phyloP scores from a whole-genome alignment of 2,329 filamentous ascomycete species.

The Colletotrichum truncatum region DNA sequence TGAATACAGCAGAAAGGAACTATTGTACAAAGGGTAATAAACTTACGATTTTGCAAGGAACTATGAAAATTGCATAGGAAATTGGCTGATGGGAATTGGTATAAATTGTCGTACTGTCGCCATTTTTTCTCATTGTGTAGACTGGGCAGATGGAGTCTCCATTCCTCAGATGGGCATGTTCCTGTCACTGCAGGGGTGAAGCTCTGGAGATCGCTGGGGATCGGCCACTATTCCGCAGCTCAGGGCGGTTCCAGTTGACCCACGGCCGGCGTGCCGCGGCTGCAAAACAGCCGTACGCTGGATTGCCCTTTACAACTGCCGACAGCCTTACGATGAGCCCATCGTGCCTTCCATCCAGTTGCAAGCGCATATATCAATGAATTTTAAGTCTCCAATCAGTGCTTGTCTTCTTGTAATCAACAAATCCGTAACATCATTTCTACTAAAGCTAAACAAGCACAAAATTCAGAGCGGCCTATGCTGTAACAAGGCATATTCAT shows the following conservation, averaged over 20 bases:
- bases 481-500: neutral
- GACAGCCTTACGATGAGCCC: neutral
- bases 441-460: too few species aligned
- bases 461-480: too few species aligned
- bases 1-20: neutral
- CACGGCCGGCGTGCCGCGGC: constrained; percentile 3
- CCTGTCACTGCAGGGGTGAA: constrained; percentile 25
- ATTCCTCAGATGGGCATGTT: constrained; percentile 17
- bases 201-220: constrained; percentile 25
- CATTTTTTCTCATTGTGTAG: too few species aligned
- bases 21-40: neutral
- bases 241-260: neutral
- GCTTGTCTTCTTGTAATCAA: too few species aligned
- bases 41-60: neutral
- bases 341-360: neutral
- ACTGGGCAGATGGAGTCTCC: neutral
- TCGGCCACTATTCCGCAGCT: constrained; percentile 19
- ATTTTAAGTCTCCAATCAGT: too few species aligned
- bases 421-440: too few species aligned
- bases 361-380: neutral
- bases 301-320: neutral
- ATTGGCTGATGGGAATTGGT: neutral
- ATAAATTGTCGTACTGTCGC: neutral
- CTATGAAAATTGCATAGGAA: neutral
- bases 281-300: neutral